Conservation (phyloP, 2,329 filamentous ascomycete species). For the Pseudogymnoascus sp. region DNA sequence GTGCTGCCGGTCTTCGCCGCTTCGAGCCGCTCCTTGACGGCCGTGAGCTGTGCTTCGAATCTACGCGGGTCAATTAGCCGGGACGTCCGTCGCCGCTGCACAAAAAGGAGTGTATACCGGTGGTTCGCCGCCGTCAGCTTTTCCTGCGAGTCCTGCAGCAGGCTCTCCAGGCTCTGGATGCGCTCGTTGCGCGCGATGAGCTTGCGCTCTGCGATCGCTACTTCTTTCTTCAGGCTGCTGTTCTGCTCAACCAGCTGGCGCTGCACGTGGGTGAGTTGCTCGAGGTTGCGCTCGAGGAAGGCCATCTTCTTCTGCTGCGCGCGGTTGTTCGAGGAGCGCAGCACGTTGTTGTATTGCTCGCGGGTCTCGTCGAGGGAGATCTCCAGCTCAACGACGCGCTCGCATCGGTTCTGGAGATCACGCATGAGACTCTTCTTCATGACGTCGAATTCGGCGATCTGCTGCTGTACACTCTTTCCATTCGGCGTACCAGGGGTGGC, state of each 20-base stretch:
- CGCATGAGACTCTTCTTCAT: constrained; percentile 99
- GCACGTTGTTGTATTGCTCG: constrained; percentile 98
- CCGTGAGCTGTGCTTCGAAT: constrained; percentile 93
- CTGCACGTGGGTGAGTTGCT: constrained; percentile 95
- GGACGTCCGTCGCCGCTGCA: constrained; percentile 7
- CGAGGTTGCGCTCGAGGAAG: constrained; percentile 94
- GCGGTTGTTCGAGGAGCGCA: constrained; percentile 93
- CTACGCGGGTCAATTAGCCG: constrained; percentile 40
- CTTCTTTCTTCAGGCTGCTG: constrained; percentile 94
- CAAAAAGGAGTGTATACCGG: constrained; percentile 56
- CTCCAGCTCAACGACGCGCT: constrained; percentile 95
- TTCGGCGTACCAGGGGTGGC: constrained; percentile 46
- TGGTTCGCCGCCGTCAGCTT: constrained; percentile 96
- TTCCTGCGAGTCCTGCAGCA: constrained; percentile 95
- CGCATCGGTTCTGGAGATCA: constrained; percentile 94
- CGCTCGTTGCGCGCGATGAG: constrained; percentile 94
- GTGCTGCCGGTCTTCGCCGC: constrained; percentile 89
- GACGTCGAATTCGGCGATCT: constrained; percentile 95
- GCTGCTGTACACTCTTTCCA: constrained; percentile 91
- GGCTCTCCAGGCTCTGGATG: constrained; percentile 83
- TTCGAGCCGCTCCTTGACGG: constrained; percentile 96
- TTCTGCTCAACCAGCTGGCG: constrained; percentile 98
- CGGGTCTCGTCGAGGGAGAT: constrained; percentile 95
- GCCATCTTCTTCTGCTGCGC: constrained; percentile 99
- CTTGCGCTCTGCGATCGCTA: constrained; percentile 96